phyloP scores from a whole-genome alignment of 257 asterid genomes.

The Mitragyna speciosa region DNA sequence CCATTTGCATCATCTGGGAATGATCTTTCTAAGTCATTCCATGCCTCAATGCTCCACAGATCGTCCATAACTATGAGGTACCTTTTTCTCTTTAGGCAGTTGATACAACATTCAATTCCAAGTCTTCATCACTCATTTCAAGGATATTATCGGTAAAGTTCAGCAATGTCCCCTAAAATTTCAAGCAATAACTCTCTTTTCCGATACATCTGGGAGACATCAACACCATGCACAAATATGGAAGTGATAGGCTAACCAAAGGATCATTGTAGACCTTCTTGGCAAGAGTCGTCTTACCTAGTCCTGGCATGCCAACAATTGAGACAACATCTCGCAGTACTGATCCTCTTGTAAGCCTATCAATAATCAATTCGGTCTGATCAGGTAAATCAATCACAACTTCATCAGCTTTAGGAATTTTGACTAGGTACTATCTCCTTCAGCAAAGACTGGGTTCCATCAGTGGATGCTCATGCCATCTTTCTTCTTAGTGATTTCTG shows the following conservation, averaged over 20 bases:
- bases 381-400: not conserved
- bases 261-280: conserved; percentile 9
- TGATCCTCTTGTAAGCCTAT: conserved; percentile 6
- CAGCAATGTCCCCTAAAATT: not conserved
- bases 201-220: not conserved
- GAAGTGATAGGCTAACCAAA: not conserved
- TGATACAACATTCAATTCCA: not conserved
- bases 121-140: not conserved
- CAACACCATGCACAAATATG: conserved; percentile 20
- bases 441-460: not conserved
- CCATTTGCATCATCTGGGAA: conserved; percentile 24
- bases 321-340: not conserved
- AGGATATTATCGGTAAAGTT: not conserved
- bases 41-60: conserved; percentile 13
- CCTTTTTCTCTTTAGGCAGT: not conserved
- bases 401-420: not conserved
- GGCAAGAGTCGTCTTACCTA: conserved; percentile 27
- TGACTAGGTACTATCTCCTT: not conserved
- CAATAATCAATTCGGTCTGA: not conserved
- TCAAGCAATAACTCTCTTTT: conserved; percentile 5
- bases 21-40: not conserved
- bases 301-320: conserved; percentile 20
- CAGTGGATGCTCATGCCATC: not conserved
- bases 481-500: not conserved
- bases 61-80: conserved; percentile 27